Evolutionary conservation across 2,329 filamentous ascomycete species (phyloP).

Genomic region (Cladosporium sp.): DNA sequence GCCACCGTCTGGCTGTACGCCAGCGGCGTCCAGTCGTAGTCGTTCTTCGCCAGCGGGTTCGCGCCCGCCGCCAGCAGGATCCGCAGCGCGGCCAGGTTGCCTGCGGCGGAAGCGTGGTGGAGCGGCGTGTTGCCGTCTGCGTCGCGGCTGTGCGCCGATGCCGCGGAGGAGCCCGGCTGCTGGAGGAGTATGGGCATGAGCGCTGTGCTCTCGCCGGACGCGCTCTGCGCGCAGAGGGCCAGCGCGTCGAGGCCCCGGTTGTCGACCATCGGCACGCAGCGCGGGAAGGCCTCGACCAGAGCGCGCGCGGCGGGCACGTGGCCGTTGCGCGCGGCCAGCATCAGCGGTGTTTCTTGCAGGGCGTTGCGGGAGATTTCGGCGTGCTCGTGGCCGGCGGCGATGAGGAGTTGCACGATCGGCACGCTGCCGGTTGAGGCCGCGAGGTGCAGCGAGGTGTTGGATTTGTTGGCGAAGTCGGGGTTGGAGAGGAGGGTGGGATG

Average conservation of each 20-base stretch:
- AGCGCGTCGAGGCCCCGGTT: constrained; percentile 64
- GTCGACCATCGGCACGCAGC: constrained; percentile 60
- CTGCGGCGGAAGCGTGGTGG: constrained; percentile 78
- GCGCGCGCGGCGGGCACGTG: constrained; percentile 69
- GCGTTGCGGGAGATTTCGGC: constrained; percentile 70
- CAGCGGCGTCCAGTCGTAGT: constrained; percentile 76
- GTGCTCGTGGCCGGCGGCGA: constrained; percentile 70
- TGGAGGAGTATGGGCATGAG: constrained; percentile 38
- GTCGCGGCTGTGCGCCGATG: constrained; percentile 42
- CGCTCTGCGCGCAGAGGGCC: constrained; percentile 19
- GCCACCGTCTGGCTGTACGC: constrained; percentile 76
- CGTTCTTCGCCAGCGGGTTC: constrained; percentile 64
- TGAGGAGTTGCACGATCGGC: constrained; percentile 60
- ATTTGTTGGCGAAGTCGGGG: constrained; percentile 67
- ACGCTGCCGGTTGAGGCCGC: constrained; percentile 67
- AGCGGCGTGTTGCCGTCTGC: constrained; percentile 75
- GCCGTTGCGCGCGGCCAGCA: constrained; percentile 65
- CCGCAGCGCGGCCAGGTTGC: constrained; percentile 69
- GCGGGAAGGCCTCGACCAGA: constrained; percentile 58
- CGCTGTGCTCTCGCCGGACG: constrained; percentile 23
- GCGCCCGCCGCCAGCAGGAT: constrained; percentile 74
- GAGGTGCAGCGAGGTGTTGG: constrained; percentile 79
- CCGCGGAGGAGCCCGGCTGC: constrained; percentile 22
- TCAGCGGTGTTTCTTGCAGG: constrained; percentile 71
- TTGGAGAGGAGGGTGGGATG: constrained; percentile 69